Evolutionary conservation across 371 early-diverging fungal species (phyloP).

Genomic region (Dichotomocladium elegans): DNA sequence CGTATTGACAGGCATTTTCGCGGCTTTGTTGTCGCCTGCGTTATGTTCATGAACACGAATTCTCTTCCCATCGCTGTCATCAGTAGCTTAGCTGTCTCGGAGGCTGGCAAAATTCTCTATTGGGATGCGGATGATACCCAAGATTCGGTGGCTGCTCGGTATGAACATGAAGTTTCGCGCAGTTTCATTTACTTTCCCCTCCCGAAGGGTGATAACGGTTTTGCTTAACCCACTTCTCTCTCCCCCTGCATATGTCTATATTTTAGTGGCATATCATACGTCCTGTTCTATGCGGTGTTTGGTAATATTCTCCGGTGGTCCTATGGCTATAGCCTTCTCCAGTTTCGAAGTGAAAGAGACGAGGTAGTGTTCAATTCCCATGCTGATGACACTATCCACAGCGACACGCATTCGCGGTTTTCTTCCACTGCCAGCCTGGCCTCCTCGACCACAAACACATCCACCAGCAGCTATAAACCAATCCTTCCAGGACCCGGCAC

Average conservation of each 20-base stretch:
- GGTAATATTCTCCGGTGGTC: slow-evolving; percentile 75
- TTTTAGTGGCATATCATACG: slow-evolving; percentile 69
- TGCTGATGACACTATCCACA: neutral
- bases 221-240: slow-evolving; percentile 2
- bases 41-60: slow-evolving; percentile 72
- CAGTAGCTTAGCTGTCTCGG: slow-evolving; percentile 65
- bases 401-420: neutral
- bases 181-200: too few species aligned
- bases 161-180: too few species aligned
- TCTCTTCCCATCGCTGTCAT: slow-evolving; percentile 71
- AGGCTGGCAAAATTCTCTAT: slow-evolving; percentile 54
- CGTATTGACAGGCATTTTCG: slow-evolving; percentile 47
- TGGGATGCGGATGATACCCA: slow-evolving; percentile 60
- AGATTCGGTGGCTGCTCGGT: slow-evolving; percentile 61
- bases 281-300: slow-evolving; percentile 70
- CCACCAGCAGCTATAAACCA: neutral
- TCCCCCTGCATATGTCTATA: too few species aligned
- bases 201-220: too few species aligned
- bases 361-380: neutral
- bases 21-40: slow-evolving; percentile 61
- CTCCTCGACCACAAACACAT: neutral
- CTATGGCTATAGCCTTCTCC: slow-evolving; percentile 65
- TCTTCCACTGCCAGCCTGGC: neutral
- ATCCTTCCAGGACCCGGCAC: too few species aligned
- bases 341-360: too few species aligned